Conservation (phyloP, 192 early-diverging fungal species). For the Pilaira anomala region DNA sequence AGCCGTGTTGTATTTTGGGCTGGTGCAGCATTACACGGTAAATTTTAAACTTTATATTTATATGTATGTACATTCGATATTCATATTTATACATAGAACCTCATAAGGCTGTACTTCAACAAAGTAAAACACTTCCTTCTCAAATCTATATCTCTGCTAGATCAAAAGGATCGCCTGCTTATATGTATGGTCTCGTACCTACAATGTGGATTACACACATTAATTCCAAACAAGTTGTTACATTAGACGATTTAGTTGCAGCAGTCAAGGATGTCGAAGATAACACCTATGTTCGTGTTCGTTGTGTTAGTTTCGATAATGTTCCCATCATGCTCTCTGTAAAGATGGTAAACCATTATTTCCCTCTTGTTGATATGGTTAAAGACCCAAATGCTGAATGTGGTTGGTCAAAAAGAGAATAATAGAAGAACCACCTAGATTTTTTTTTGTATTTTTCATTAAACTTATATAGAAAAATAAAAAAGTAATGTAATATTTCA, state of each 20-base stretch:
- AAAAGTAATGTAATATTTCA: too few relatives aligned
- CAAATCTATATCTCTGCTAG: slow-evolving; percentile 58
- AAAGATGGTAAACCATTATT: slow-evolving; percentile 71
- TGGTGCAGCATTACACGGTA: slow-evolving; percentile 71
- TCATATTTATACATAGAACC: slow-evolving; percentile 48
- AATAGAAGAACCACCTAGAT: too few relatives aligned
- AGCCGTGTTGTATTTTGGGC: slow-evolving; percentile 81
- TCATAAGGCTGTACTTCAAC: slow-evolving; percentile 65
- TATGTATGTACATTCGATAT: slow-evolving; percentile 71
- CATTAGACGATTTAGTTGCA: slow-evolving; percentile 60
- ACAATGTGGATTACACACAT: slow-evolving; percentile 79
- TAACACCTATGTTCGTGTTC: slow-evolving; percentile 67
- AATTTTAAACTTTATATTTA: slow-evolving; percentile 28
- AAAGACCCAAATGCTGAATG: slow-evolving; percentile 34
- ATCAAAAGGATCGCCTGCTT: slow-evolving; percentile 58
- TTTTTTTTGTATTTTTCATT: too few relatives aligned
- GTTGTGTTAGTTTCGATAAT: slow-evolving; percentile 74
- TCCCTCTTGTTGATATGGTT: slow-evolving; percentile 31
- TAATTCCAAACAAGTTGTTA: slow-evolving; percentile 53
- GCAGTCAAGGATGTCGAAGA: slow-evolving; percentile 57
- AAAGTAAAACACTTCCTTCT: slow-evolving; percentile 62
- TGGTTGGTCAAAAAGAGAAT: slow-evolving; percentile 35
- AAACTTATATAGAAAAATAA: too few relatives aligned
- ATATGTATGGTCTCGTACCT: slow-evolving; percentile 59
- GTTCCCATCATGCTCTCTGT: slow-evolving; percentile 71